These are phyloP conservation scores for Plasmodium relictum DNA, from an alignment of 169 alveolate genomes.

Conservation along the genomic window DNA sequence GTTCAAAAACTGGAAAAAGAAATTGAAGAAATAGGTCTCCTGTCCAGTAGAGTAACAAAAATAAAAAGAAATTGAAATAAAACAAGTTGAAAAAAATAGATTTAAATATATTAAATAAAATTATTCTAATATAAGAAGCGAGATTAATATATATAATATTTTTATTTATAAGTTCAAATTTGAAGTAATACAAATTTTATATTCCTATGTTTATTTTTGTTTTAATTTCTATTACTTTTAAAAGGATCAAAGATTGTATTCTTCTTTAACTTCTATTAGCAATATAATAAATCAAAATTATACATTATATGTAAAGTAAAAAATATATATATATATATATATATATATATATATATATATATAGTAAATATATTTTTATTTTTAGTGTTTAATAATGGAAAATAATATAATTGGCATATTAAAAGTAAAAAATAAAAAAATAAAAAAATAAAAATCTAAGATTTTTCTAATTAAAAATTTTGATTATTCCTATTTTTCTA, in stretches of 20 bases:
- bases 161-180: not conserved
- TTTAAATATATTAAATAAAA: not conserved
- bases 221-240: not conserved
- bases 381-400: constrained; percentile 15
- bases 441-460: not conserved
- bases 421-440: constrained; percentile 6
- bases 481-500: not conserved
- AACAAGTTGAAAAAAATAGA: not conserved
- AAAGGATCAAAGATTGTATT: constrained; percentile 46
- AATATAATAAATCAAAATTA: constrained; percentile 26
- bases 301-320: constrained; percentile 37
- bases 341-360: not conserved
- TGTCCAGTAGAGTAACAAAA: constrained; percentile 41
- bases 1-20: constrained; percentile 27
- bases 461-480: not conserved
- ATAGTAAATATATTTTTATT: not conserved
- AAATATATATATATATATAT: not conserved
- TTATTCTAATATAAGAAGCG: too few species aligned
- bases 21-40: constrained; percentile 33
- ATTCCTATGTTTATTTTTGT: not conserved
- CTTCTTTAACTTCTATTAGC: constrained; percentile 14
- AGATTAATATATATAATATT: not conserved
- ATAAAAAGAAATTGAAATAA: not conserved
- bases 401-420: constrained; percentile 32
- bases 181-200: not conserved